Percentiles rank a stretch among this genome's conserved stretches.
Conservation (phyloP, 768 basidiomycete species). For the Rubroboletus satanas region DNA sequence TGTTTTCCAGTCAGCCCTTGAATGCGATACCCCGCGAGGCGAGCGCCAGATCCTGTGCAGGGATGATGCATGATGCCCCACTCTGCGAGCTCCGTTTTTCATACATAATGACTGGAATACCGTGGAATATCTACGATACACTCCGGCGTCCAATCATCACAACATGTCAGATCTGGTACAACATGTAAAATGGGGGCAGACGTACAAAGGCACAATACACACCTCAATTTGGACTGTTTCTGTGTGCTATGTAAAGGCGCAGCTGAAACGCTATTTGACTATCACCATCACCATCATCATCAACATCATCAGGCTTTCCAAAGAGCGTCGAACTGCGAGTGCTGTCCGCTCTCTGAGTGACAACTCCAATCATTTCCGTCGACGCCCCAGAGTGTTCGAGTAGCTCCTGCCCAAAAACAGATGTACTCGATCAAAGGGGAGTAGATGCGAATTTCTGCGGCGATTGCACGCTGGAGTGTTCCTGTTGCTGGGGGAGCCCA, state of each 20-base stretch:
- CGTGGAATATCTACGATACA: slow-evolving; percentile 25
- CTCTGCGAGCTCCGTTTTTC: slow-evolving; percentile 18
- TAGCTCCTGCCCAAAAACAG: slow-evolving; percentile 33
- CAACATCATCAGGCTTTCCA: slow-evolving; percentile 26
- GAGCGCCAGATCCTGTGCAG: slow-evolving; percentile 21
- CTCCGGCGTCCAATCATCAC: slow-evolving; percentile 16
- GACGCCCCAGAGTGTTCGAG: slow-evolving; percentile 28
- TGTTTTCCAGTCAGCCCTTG: slow-evolving; percentile 22
- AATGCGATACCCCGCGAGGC: slow-evolving; percentile 30
- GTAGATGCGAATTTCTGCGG: slow-evolving; percentile 38
- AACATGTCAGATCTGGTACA: slow-evolving; percentile 19
- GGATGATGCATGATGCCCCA: slow-evolving; percentile 24
- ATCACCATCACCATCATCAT: slow-evolving; percentile 8
- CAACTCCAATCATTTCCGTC: slow-evolving; percentile 36
- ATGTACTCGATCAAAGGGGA: slow-evolving; percentile 33
- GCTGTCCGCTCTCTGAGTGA: slow-evolving; percentile 26
- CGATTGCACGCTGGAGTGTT: slow-evolving; percentile 34
- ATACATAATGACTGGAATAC: slow-evolving; percentile 32
- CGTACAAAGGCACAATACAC: slow-evolving; percentile 24
- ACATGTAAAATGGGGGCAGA: slow-evolving; percentile 18
- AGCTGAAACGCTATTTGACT: slow-evolving; percentile 15
- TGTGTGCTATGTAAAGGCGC: slow-evolving; percentile 27
- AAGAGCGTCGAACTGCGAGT: slow-evolving; percentile 26
- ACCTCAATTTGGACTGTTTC: slow-evolving; percentile 20
- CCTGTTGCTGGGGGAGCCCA: slow-evolving; percentile 34